These are phyloP conservation scores for Passalora sequoiae DNA, from an alignment of 2,329 filamentous ascomycete species.

Conservation along the genomic window DNA sequence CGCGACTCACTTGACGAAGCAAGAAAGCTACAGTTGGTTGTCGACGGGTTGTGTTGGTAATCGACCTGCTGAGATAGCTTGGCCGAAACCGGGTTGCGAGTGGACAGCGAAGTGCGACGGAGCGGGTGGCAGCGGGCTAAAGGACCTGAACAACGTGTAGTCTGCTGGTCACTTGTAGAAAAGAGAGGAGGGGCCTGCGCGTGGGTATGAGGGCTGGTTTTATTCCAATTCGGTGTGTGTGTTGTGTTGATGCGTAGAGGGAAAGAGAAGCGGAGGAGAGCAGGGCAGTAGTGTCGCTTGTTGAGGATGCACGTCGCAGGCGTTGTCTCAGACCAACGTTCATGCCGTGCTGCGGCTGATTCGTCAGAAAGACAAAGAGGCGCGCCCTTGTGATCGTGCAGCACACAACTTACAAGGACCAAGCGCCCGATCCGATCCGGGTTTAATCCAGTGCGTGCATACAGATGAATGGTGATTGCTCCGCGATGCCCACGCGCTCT, in stretches of 20 bases:
- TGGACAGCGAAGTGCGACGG: conserved; percentile 4
- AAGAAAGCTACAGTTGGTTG: conserved; percentile 29
- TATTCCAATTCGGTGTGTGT: neutral
- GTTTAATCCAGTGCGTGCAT: too few relatives aligned
- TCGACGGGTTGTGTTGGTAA: conserved; percentile 15
- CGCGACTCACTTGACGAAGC: conserved; percentile 33
- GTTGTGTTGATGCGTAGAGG: neutral
- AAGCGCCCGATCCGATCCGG: too few relatives aligned
- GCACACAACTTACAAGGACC: too few relatives aligned
- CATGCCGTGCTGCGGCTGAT: too few relatives aligned
- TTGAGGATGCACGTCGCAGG: too few relatives aligned
- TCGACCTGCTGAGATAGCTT: conserved; percentile 13
- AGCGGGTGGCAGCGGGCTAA: conserved; percentile 10
- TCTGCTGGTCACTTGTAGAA: neutral
- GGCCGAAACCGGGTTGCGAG: conserved; percentile 8
- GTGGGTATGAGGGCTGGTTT: neutral
- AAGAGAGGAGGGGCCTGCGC: neutral
- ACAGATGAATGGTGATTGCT: too few relatives aligned
- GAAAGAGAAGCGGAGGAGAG: neutral
- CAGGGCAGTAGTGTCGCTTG: too few relatives aligned
- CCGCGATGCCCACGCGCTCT: too few relatives aligned
- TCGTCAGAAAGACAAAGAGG: too few relatives aligned
- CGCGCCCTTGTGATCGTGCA: too few relatives aligned
- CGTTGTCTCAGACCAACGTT: too few relatives aligned
- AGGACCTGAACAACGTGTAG: conserved; percentile 4